A percentile compares a stretch with the other conserved stretches of the same genome.
Conservation (phyloP, 108 stramenopile genomes). For the Pseudonitzschia delicatissima region DNA sequence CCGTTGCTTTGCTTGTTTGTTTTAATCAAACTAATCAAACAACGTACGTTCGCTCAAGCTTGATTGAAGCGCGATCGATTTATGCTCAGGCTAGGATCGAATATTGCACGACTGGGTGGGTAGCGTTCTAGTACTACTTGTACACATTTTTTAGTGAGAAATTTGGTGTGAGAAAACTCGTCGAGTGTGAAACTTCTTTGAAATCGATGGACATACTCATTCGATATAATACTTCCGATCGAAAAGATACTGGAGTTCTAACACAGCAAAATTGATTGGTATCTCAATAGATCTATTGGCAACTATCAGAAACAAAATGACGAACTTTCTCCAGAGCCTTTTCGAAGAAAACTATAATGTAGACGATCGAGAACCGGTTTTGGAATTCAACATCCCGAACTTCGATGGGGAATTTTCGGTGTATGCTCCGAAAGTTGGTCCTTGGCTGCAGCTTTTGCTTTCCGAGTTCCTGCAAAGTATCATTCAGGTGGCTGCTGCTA, state of each 20-base stretch:
- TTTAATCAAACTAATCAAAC: neutral
- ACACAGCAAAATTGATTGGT: neutral
- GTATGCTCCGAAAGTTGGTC: constrained; percentile 23
- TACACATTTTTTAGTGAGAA: too few species aligned
- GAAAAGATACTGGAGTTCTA: neutral
- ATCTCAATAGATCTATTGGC: neutral
- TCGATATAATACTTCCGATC: too few species aligned
- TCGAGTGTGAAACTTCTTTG: too few species aligned
- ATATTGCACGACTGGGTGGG: too few species aligned
- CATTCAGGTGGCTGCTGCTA: constrained; percentile 24
- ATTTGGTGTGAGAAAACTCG: too few species aligned
- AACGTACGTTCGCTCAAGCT: too few species aligned
- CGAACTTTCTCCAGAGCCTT: constrained; percentile 1
- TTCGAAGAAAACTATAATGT: constrained; percentile 38
- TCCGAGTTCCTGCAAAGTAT: constrained; percentile 17
- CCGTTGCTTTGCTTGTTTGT: constrained; percentile 1
- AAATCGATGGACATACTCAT: too few species aligned
- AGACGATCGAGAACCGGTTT: constrained; percentile 37
- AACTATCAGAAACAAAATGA: neutral
- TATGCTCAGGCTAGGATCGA: too few species aligned
- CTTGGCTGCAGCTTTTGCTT: constrained; percentile 22
- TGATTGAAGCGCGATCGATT: too few species aligned
- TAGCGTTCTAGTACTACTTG: too few species aligned
- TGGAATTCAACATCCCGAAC: constrained; percentile 22
- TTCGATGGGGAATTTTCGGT: constrained; percentile 19